phyloP scores from a whole-genome alignment of 371 early-diverging fungal genomes.

The Zopfochytrium polystomum region DNA sequence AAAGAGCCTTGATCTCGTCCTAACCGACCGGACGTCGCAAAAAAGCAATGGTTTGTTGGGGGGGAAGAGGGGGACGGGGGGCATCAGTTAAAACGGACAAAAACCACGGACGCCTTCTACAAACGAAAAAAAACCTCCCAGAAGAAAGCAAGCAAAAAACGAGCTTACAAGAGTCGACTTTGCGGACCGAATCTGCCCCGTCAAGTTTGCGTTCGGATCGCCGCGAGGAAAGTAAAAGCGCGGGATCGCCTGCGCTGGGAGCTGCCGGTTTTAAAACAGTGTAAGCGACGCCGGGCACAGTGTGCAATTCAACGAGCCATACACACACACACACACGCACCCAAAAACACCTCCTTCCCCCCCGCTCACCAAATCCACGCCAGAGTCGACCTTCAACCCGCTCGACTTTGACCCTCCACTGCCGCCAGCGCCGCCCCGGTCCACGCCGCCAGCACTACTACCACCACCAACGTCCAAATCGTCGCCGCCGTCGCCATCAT shows the following conservation, averaged over 20 bases:
- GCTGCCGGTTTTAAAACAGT: neutral
- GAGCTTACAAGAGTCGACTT: neutral
- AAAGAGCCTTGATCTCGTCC: slow-evolving; percentile 1
- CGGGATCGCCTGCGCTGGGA: neutral
- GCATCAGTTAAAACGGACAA: no score
- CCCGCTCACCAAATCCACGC: neutral
- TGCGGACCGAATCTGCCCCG: neutral
- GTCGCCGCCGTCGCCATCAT: neutral
- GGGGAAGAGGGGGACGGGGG: no score
- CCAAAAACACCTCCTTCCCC: neutral
- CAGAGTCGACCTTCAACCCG: slow-evolving; percentile 4
- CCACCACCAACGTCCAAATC: neutral
- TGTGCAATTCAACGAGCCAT: slow-evolving; percentile 1
- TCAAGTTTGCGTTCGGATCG: neutral
- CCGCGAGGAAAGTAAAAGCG: neutral
- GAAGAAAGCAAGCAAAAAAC: no score
- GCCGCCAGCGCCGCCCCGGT: neutral
- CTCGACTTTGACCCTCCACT: neutral
- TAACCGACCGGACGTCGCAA: neutral
- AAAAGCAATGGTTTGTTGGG: neutral
- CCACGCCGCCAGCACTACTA: neutral
- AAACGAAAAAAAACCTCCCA: no score
- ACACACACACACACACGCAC: slow-evolving; percentile 14
- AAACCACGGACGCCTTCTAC: no score
- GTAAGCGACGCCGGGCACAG: neutral